These are phyloP conservation scores for Aspergillus hiratsukae DNA, from an alignment of 2,329 filamentous ascomycete genomes.

Conservation along the genomic window DNA sequence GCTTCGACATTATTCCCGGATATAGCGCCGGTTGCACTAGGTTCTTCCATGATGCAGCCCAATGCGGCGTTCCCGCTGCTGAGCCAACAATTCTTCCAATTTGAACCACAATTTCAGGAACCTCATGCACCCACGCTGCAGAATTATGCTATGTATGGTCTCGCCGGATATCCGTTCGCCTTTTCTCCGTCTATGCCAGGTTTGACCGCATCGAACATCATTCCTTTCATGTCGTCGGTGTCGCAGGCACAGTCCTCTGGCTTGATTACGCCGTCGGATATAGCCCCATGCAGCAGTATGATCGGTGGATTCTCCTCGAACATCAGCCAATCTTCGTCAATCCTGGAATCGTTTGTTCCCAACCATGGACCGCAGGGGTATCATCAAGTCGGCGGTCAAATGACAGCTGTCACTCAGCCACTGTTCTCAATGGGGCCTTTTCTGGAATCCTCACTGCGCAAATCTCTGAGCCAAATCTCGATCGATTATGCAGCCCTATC, in stretches of 20 bases:
- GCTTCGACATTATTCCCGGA: conserved; percentile 3
- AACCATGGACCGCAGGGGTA: conserved; percentile 6
- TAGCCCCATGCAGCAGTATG: conserved; percentile 4
- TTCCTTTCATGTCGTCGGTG: conserved; percentile 8
- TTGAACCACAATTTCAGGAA: conserved; percentile 11
- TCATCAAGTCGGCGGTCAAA: conserved; percentile 2
- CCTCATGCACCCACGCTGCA: conserved; percentile 6
- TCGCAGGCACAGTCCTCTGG: conserved; percentile 10
- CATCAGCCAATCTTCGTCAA: conserved; percentile 4
- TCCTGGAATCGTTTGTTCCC: conserved; percentile 10
- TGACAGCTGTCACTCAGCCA: conserved; percentile 9
- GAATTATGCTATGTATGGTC: conserved; percentile 7
- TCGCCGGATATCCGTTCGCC: conserved; percentile 9
- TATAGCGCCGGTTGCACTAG: conserved; percentile 8
- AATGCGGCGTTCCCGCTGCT: conserved; percentile 1
- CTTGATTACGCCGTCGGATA: conserved; percentile 5
- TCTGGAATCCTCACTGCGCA: conserved; percentile 14
- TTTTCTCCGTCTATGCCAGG: conserved; percentile 15
- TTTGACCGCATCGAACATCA: conserved; percentile 8
- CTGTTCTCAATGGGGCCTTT: conserved; percentile 2
- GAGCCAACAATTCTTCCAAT: conserved; percentile 7
- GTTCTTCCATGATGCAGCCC: conserved; percentile 8
- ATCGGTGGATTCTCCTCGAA: conserved; percentile 1
- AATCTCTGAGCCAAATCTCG: conserved; percentile 25
- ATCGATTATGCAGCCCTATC: conserved; percentile 28